Evolutionary conservation across 1,139 yeast species (phyloP).

Genomic region (Protomyces inouyei): DNA sequence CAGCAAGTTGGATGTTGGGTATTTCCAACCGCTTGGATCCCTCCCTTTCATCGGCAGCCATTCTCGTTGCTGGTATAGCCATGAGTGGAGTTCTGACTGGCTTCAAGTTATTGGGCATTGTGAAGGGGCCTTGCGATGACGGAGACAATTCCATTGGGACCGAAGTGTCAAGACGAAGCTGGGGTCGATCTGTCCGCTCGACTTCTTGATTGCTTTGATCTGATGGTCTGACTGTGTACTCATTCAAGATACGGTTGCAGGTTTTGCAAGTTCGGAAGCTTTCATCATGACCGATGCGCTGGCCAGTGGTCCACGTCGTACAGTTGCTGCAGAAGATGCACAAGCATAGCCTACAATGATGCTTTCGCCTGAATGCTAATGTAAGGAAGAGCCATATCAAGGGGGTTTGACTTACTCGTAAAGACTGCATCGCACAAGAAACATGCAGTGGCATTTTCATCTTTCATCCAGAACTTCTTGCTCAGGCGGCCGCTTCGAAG

Average conservation of each 20-base stretch:
- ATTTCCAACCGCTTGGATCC: neutral
- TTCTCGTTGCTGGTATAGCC: constrained; percentile 71
- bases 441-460: constrained; percentile 77
- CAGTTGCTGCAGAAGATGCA: constrained; percentile 91
- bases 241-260: constrained; percentile 60
- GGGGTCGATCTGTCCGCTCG: neutral
- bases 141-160: neutral
- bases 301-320: constrained; percentile 71
- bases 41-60: neutral
- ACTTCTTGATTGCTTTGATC: neutral
- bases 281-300: constrained; percentile 63
- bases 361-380: constrained; percentile 69
- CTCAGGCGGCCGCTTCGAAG: constrained; percentile 34
- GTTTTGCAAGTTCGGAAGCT: constrained; percentile 73
- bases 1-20: neutral
- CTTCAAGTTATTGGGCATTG: constrained; percentile 9
- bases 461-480: constrained; percentile 86
- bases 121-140: constrained; percentile 7
- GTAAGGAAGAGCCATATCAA: constrained; percentile 35
- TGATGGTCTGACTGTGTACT: constrained; percentile 40
- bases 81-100: constrained; percentile 38
- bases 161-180: neutral
- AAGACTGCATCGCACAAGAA: constrained; percentile 69
- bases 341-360: constrained; percentile 93
- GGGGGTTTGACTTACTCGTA: constrained; percentile 33